Base-by-base conservation (phyloP, 345 rosid genomes). In the Melaleuca quinquenervia region DNA sequence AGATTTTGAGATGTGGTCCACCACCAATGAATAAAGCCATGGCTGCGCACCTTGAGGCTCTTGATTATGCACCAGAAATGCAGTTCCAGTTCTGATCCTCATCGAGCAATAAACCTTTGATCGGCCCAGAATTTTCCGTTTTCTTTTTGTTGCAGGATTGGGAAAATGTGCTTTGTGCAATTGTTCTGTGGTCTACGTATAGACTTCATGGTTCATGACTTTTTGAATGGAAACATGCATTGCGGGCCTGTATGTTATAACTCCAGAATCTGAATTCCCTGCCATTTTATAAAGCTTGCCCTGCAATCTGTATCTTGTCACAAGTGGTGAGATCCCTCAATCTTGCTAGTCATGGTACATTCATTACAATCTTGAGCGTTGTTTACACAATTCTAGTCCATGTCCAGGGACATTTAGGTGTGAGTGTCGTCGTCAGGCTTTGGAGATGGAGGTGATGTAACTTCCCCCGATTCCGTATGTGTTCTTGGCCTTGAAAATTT, bases 1-100 rank as follows among this genome's bases (percentile, higher is more conserved):
- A 97, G 99, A 88, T 97, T 84, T 91, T 97, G 87, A 94, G 98
- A 90, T 96, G 99, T 32, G 99, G 99, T 24, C 98, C 99, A 5
- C 98, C 99, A 36, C 98, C 98, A 0, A 97, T 95, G 99, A 97
- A 97, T 96, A 96, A 93, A 90, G 99, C 99, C 91, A 95, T 96
- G 98, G 96, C 94, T 44, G 95, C 90, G 58, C 96, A 96, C 89
- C 93, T 98, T 60, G 99, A 98, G 2, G 93, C 92, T 85, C 93
- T 98, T 41, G 98, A 89, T 26, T 98, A 97, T 86, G 20, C 94
- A 15, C 86, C 96, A n/a, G 98, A 94, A 85, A 98, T 96, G 99
- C 95, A 89, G 89, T 97, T 97, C 94, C 98, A 97, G 90, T 97
- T 97, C 94, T 97, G 89, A 96, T 52, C 78, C 36, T 82, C 29